These are phyloP conservation scores for Suillus weaverae DNA, from an alignment of 768 basidiomycete genomes.

Conservation along the genomic window DNA sequence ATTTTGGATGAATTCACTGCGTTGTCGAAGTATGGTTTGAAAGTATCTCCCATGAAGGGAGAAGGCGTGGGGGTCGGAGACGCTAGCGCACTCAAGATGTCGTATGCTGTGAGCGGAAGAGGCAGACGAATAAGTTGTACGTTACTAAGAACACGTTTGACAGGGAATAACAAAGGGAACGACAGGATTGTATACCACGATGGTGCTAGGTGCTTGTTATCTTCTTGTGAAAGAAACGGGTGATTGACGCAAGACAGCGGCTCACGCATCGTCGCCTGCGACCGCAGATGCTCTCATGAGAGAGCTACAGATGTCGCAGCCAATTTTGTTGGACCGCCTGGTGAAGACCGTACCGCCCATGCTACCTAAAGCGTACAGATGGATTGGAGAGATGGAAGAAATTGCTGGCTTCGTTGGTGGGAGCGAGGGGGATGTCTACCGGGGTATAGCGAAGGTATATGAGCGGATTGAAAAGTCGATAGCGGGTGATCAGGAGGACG, in stretches of 20 bases:
- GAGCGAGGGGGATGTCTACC: slow-evolving; percentile 44
- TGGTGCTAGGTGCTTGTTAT: slow-evolving; percentile 48
- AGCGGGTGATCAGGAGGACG: slow-evolving; percentile 38
- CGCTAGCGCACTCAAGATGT: slow-evolving; percentile 66
- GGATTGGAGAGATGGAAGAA: slow-evolving; percentile 65
- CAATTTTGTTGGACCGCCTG: slow-evolving; percentile 42
- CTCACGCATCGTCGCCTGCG: slow-evolving; percentile 56
- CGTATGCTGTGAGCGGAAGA: slow-evolving; percentile 50
- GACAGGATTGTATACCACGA: slow-evolving; percentile 52
- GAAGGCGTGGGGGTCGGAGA: slow-evolving; percentile 52
- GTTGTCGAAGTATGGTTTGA: slow-evolving; percentile 45
- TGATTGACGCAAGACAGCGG: slow-evolving; percentile 37
- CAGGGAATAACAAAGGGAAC: slow-evolving; percentile 60
- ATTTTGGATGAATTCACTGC: slow-evolving; percentile 40
- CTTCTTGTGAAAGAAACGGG: slow-evolving; percentile 1
- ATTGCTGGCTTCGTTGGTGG: slow-evolving; percentile 55
- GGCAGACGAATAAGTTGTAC: slow-evolving; percentile 4
- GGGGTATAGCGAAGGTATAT: slow-evolving; percentile 48
- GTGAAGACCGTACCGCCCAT: slow-evolving; percentile 43
- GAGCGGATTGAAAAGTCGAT: slow-evolving; percentile 43
- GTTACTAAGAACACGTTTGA: not conserved
- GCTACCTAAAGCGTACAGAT: slow-evolving; percentile 65
- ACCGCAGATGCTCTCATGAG: slow-evolving; percentile 57
- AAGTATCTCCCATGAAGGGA: slow-evolving; percentile 45
- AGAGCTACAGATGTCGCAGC: slow-evolving; percentile 50